Evolutionary conservation across 371 early-diverging fungal species (phyloP).

Genomic region (Mortierella polycephala): DNA sequence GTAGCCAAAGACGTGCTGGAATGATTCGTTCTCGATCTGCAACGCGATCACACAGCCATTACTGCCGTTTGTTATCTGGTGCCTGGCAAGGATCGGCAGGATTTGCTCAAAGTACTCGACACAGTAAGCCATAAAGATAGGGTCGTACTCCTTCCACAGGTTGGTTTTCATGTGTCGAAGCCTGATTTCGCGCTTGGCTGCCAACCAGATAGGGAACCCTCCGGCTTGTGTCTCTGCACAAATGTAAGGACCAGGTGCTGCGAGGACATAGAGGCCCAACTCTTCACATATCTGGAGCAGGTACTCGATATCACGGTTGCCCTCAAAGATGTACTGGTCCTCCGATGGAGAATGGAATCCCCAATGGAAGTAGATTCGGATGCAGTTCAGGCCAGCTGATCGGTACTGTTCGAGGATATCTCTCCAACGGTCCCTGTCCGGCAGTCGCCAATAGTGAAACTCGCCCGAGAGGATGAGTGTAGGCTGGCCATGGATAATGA

Average conservation of each 20-base stretch:
- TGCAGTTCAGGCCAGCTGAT: conserved; percentile 78
- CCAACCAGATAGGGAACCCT: conserved; percentile 87
- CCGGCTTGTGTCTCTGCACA: conserved; percentile 91
- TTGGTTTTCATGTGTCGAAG: conserved; percentile 77
- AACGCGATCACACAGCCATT: conserved; percentile 79
- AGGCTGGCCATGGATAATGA: conserved; percentile 71
- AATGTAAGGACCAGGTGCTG: conserved; percentile 90
- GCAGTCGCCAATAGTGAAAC: conserved; percentile 84
- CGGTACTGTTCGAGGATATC: conserved; percentile 74
- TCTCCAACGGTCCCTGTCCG: conserved; percentile 47
- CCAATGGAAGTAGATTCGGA: conserved; percentile 94
- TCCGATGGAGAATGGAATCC: conserved; percentile 85
- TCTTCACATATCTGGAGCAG: conserved; percentile 80
- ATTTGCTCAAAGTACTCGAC: conserved; percentile 79
- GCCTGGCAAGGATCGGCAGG: conserved; percentile 78
- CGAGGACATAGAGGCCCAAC: conserved; percentile 80
- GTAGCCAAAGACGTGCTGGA: conserved; percentile 68
- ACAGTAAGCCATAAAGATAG: conserved; percentile 74
- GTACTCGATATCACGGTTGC: conserved; percentile 79
- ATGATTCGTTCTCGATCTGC: conserved; percentile 87
- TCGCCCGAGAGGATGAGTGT: conserved; percentile 75
- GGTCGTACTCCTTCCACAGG: conserved; percentile 77
- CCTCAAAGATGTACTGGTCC: conserved; percentile 83
- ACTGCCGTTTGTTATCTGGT: conserved; percentile 79
- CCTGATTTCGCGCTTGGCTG: conserved; percentile 78